A percentile compares a stretch with the other conserved stretches of the same genome.
These are phyloP conservation scores for Lagerstroemia speciosa DNA, from an alignment of 345 rosid genomes.

Conservation along the genomic window DNA sequence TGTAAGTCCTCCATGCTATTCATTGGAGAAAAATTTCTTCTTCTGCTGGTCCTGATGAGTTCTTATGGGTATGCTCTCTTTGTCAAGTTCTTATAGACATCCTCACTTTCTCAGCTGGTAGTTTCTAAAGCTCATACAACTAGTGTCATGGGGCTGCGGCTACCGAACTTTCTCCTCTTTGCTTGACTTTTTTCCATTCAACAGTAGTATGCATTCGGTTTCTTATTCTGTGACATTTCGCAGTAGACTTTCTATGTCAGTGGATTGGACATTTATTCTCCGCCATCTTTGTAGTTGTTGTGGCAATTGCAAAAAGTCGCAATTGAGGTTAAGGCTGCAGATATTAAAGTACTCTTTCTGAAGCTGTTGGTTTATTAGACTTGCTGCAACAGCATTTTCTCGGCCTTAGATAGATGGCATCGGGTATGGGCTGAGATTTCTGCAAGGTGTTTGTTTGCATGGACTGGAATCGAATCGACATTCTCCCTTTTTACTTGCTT, in stretches of 20 bases:
- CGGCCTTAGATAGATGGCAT: conserved; percentile 90
- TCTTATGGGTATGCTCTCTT: too few relatives aligned
- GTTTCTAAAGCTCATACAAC: background rate
- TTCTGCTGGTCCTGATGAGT: background rate
- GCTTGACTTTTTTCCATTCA: background rate
- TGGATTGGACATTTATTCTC: conserved; percentile 6
- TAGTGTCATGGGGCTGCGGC: too few relatives aligned
- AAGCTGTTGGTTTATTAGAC: conserved; percentile 99
- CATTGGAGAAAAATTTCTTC: background rate
- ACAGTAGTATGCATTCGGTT: background rate
- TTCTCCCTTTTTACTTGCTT: background rate
- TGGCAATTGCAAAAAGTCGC: conserved; percentile 88
- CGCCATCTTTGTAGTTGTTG: conserved; percentile 55
- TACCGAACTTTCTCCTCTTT: too few relatives aligned
- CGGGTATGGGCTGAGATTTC: conserved; percentile 30
- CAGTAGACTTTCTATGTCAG: background rate
- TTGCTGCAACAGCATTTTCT: conserved; percentile 83
- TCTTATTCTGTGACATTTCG: background rate
- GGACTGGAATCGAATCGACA: background rate
- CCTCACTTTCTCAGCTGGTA: background rate
- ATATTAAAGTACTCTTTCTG: conserved; percentile 87
- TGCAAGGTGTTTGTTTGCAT: too few relatives aligned
- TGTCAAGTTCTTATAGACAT: too few relatives aligned
- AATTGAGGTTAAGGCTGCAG: conserved; percentile 87
- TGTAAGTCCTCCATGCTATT: conserved; percentile 38